A percentile compares a stretch with the other conserved stretches of the same genome.
Evolutionary conservation across 179 eudicot species (phyloP).

Genomic region (Monotropa hypopitys): DNA sequence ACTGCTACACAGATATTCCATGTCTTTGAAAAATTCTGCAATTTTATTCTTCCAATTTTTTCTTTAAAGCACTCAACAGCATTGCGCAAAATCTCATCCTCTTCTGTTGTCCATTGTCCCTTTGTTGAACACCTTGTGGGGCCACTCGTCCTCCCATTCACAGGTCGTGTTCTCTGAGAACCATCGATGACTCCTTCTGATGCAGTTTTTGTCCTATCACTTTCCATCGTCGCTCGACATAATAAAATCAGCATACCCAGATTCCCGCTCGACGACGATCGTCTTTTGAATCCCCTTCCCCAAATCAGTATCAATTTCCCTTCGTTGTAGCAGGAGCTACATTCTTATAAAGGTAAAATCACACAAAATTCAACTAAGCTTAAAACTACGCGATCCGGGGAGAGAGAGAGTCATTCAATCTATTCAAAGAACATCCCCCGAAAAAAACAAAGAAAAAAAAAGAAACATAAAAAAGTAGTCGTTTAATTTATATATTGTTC

Average conservation of each 20-base stretch:
- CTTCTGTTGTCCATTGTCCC: slow-evolving; percentile 97
- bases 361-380: slow-evolving; percentile 11
- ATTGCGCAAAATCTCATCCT: slow-evolving; percentile 78
- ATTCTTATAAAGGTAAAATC: slow-evolving; percentile 16
- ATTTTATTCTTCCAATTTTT: slow-evolving; percentile 99
- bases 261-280: slow-evolving; percentile 33
- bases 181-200: slow-evolving; percentile 27
- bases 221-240: slow-evolving; percentile 42
- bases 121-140: slow-evolving; percentile 96
- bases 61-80: slow-evolving; percentile 82
- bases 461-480: no score
- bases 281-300: slow-evolving; percentile 34
- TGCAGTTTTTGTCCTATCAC: slow-evolving; percentile 38
- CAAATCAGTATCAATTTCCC: slow-evolving; percentile 57
- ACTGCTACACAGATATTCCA: no score
- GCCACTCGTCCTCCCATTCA: slow-evolving; percentile 89
- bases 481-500: no score
- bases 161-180: slow-evolving; percentile 46
- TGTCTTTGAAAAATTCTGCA: no score
- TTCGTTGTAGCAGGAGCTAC: slow-evolving; percentile 18
- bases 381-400: background rate
- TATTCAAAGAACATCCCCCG: background rate
- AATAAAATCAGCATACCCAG: slow-evolving; percentile 32
- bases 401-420: background rate
- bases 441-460: no score